Evolutionary conservation across 345 rosid species (phyloP).

Genomic region (Cardamine chenopodiifolia): DNA sequence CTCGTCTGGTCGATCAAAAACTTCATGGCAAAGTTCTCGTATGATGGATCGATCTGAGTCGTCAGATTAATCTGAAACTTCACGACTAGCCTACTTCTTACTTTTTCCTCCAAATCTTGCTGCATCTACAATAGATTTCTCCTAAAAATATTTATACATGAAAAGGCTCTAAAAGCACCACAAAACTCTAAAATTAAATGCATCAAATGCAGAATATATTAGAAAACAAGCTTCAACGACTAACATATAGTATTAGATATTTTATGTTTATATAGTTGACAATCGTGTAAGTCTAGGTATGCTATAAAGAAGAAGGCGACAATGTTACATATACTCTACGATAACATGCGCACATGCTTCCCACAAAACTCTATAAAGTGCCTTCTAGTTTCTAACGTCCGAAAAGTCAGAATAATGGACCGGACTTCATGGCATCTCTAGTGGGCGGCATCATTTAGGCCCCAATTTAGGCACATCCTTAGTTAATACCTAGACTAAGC

Average conservation of each 20-base stretch:
- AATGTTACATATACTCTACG: slow-evolving; percentile 23
- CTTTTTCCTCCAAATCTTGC: too few relatives aligned
- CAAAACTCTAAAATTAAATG: too few relatives aligned
- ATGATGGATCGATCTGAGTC: too few relatives aligned
- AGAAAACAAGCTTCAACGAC: slow-evolving; percentile 20
- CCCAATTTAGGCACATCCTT: slow-evolving; percentile 1
- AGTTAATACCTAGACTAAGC: not conserved
- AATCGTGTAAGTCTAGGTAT: slow-evolving; percentile 19
- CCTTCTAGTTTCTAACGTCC: slow-evolving; percentile 6
- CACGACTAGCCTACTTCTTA: too few relatives aligned
- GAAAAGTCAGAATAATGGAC: slow-evolving; percentile 20
- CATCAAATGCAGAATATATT: too few relatives aligned
- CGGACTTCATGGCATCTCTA: slow-evolving; percentile 33
- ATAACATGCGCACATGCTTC: slow-evolving; percentile 31
- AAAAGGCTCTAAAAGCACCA: too few relatives aligned
- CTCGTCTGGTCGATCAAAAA: too few relatives aligned
- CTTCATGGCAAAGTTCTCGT: too few relatives aligned
- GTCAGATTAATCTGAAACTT: too few relatives aligned
- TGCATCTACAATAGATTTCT: too few relatives aligned
- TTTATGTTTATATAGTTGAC: slow-evolving; percentile 22
- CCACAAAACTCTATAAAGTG: slow-evolving; percentile 28
- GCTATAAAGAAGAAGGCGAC: slow-evolving; percentile 13
- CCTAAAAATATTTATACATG: too few relatives aligned
- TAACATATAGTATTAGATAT: slow-evolving; percentile 1
- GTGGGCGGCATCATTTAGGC: slow-evolving; percentile 18